Evolutionary conservation across 441 rosid genomes (phyloP), one percentile per base, ranked within the genome.

Genomic region (Hypseocharis bilobata): DNA sequence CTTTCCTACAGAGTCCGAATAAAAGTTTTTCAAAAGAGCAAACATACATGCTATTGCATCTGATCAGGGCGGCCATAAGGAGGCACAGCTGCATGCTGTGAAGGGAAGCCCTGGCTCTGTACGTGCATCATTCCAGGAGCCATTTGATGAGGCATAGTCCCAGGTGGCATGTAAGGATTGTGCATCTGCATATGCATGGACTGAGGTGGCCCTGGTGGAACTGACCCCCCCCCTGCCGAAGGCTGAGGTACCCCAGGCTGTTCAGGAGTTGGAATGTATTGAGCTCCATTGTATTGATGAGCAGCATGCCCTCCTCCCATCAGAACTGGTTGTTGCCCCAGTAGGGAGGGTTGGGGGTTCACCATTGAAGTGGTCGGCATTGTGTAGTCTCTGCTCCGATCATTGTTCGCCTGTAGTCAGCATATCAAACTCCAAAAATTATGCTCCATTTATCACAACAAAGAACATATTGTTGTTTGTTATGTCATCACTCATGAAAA

Each of bases 331-430:
- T 86, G 96, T 66, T 92, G 87, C 67, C 93, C 78, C 26, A 86
- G 72, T 66, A 83, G 60, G 20, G 93, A 82, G 22, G 91, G 91
- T 69, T 86, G 97, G 11, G 82, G 64, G 75, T 77, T 85, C 64
- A 77, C 29, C 82, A 81, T 73, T 1, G 79, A 72, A 30, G 84
- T 64, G 82, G 65, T 81, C 23, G 96, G 88, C 51, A 83, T 60
- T 0, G 97, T 91, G 70, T 88, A 91, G 72, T 93, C 96, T 76
- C 97, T 84, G 77, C 97, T 91, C 65, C 97, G 74, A 65, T 91
- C 98, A 54, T 91, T 93, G 77, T 90, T 91, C 67, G 85, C 87
- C 98, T 92, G 87, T 44, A n/a, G 76, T 40, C 22, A 30, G 19
- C 27, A 52, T 14, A 64, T 25, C 45, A 20, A 65, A 32, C 38